These are phyloP conservation scores for Acanthamoeba triangularis DNA, from an alignment of 208 protist genomes.

Conservation along the genomic window DNA sequence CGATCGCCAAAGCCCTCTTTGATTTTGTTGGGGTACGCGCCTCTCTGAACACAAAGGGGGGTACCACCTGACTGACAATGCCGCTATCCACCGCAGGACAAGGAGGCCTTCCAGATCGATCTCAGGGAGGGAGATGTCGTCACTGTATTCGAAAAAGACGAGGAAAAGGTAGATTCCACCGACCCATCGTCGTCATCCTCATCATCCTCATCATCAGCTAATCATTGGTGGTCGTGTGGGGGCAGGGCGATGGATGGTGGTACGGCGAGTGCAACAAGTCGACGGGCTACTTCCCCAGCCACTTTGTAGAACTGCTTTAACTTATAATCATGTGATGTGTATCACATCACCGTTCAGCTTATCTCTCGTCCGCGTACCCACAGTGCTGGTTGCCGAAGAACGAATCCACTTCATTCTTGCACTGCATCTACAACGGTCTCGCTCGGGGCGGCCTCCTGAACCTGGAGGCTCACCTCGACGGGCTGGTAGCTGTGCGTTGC, in stretches of 20 bases:
- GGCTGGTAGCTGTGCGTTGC: too few relatives aligned
- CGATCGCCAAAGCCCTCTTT: background rate
- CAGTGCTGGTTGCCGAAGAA: too few relatives aligned
- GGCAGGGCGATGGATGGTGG: slow-evolving; percentile 64
- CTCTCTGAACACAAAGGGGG: too few relatives aligned
- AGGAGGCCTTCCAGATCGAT: slow-evolving; percentile 37
- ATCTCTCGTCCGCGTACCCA: too few relatives aligned
- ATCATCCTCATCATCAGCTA: background rate
- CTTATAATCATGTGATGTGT: background rate
- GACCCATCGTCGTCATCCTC: background rate
- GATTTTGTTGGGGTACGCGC: slow-evolving; percentile 26
- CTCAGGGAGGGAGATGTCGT: slow-evolving; percentile 1
- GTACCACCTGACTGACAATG: background rate
- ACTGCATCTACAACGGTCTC: too few relatives aligned
- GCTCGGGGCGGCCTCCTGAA: too few relatives aligned
- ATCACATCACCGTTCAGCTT: too few relatives aligned
- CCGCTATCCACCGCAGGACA: background rate
- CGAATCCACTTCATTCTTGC: too few relatives aligned
- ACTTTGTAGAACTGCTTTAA: slow-evolving; percentile 69
- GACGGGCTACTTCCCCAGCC: slow-evolving; percentile 60
- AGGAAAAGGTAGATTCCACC: background rate
- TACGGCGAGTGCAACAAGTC: slow-evolving; percentile 56
- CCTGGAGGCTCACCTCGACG: too few relatives aligned
- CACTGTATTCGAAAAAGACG: slow-evolving; percentile 10
- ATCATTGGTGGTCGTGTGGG: background rate